A percentile compares a stretch with the other conserved stretches of the same genome.
Conservation (phyloP, 2,329 filamentous ascomycete genomes). For the Fusarium drepaniforme region DNA sequence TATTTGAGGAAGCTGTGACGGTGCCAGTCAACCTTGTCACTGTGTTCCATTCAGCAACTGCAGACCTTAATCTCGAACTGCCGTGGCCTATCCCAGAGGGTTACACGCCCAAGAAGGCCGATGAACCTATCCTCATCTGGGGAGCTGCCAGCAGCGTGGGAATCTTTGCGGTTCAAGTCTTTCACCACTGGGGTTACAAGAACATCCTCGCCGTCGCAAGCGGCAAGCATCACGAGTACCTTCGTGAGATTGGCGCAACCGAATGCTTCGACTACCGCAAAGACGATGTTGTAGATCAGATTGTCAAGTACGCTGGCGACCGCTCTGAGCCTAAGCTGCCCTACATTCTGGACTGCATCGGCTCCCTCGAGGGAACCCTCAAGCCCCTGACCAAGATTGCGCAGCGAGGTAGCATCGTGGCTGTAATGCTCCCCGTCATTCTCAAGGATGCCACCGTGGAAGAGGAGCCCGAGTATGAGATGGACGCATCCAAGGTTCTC, state of each 20-base stretch:
- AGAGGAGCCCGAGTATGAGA: constrained; percentile 63
- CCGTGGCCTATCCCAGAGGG: constrained; percentile 67
- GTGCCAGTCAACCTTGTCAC: constrained; percentile 70
- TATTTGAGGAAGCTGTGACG: constrained; percentile 61
- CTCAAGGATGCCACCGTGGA: constrained; percentile 62
- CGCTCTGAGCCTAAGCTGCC: constrained; percentile 49
- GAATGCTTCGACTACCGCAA: constrained; percentile 62
- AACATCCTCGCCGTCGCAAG: constrained; percentile 63
- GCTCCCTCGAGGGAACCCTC: constrained; percentile 60
- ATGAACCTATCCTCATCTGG: constrained; percentile 62
- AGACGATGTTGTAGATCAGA: constrained; percentile 50
- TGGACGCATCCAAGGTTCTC: constrained; percentile 60
- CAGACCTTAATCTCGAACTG: constrained; percentile 64
- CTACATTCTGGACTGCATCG: constrained; percentile 68
- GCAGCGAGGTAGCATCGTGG: constrained; percentile 62
- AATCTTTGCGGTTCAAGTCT: constrained; percentile 61
- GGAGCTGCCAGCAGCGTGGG: constrained; percentile 66
- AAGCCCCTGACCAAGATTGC: constrained; percentile 64
- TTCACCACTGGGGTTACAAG: constrained; percentile 64
- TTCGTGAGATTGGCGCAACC: constrained; percentile 58
- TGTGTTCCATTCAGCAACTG: constrained; percentile 65
- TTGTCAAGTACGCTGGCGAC: constrained; percentile 40
- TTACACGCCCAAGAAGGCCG: constrained; percentile 51
- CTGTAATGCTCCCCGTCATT: constrained; percentile 71
- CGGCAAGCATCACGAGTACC: constrained; percentile 56